phyloP scores from a whole-genome alignment of 1,139 yeast genomes.

The Nakaseomyces sp. region DNA sequence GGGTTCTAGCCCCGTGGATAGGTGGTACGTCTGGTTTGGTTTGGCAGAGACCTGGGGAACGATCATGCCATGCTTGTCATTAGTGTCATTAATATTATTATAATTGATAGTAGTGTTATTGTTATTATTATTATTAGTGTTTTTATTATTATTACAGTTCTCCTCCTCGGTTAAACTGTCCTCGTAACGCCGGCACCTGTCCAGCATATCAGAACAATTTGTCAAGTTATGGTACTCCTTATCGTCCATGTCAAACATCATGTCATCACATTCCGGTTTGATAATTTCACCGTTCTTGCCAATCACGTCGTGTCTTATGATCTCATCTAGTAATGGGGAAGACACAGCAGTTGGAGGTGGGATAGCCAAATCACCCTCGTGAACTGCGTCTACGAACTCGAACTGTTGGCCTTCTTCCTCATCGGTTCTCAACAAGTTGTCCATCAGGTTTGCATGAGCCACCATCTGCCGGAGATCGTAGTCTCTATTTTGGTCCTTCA shows the following conservation, averaged over 20 bases:
- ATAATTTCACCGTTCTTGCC: slow-evolving; percentile 2
- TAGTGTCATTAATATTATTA: not conserved
- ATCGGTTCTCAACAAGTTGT: slow-evolving; percentile 8
- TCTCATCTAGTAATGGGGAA: not conserved
- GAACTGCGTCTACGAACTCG: not conserved
- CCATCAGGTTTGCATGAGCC: slow-evolving; percentile 24
- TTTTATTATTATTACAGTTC: not conserved
- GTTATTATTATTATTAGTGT: not conserved
- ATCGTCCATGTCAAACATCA: slow-evolving; percentile 4
- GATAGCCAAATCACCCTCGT: not conserved
- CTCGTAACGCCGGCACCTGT: not conserved
- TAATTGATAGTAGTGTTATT: too few relatives aligned
- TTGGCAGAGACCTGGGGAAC: not conserved
- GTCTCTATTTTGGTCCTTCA: slow-evolving; percentile 6
- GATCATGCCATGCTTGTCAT: not conserved
- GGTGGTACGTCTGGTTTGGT: not conserved
- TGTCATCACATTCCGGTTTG: not conserved
- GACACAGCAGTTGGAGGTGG: not conserved
- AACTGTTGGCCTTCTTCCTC: not conserved
- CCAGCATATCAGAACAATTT: not conserved
- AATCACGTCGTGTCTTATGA: not conserved
- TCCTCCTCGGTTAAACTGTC: not conserved
- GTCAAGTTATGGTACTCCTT: slow-evolving; percentile 5
- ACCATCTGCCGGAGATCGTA: slow-evolving; percentile 20
- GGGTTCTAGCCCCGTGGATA: not conserved